Base-by-base conservation (phyloP, 2,329 filamentous ascomycete genomes). In the Trichoderma sp. region DNA sequence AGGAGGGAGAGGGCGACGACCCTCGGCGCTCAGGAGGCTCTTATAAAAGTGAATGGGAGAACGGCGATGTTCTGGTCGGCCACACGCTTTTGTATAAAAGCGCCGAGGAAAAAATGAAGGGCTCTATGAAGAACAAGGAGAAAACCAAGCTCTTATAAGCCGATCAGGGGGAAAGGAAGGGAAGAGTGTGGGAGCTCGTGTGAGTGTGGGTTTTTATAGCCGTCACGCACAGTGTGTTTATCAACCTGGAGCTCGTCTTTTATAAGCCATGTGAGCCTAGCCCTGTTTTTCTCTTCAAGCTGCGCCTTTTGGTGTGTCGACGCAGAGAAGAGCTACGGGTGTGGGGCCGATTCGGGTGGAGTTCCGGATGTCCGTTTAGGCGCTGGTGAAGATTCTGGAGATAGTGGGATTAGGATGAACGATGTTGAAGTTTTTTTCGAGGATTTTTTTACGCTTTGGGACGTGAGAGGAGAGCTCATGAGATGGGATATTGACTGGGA, bases 161-260 rank as follows among this genome's bases (percentile, higher is more conserved):
- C 65, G 41, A 71, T 50, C 41, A 75, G 66, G 60, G 73, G 56
- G 69, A 21, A 53, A 12, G 27, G 29, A 38, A 53, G 27, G 27
- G 35, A 50, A 38, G 72, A 66, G 45, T 66, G 67, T 72, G 69
- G 59, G 53, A 76, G 38, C 56, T 67, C 60, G 71, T 56, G n/a
- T 31, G 68, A n/a, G 75, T 76, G 78, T 75, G 50, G 69, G 71
- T 74, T 80, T 80, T 78, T 75, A 75, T 75, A 75, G 33, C 27
- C 53, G 73, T 18, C 45, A 66, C 24, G 33, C 63, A 74, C 63
- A 66, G 63, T 74, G 71, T 74, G 71, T 29, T 71, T 27, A 24
- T 9, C 16, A 41, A 56, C 18, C 50, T 12, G 45, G 24, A 56
- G 29, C 65, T 68, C 11, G 14, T 29, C 56, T 63, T 29, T 56